phyloP scores from a whole-genome alignment of 495 filamentous ascomycete species.

The Aspergillus saccharolyticus region DNA sequence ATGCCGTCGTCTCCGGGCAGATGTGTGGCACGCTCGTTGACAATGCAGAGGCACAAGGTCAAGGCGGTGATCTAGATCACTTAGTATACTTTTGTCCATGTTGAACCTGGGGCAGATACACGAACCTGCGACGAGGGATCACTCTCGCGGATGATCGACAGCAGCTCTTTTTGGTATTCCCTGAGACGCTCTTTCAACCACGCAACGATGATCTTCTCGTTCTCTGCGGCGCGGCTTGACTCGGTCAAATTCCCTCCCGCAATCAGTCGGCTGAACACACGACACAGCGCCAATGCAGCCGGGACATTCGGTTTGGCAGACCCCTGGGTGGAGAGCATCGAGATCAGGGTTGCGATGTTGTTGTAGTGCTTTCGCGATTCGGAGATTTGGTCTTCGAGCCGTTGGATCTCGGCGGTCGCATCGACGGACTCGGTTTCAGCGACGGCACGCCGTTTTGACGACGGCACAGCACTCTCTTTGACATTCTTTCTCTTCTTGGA shows the following conservation, averaged over 20 bases:
- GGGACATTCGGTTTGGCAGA: conserved; percentile 44
- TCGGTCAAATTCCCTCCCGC: conserved; percentile 66
- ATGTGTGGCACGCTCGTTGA: conserved; percentile 70
- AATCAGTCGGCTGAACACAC: conserved; percentile 82
- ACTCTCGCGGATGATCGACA: conserved; percentile 50
- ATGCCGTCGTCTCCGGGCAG: conserved; percentile 53
- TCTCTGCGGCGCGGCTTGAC: conserved; percentile 57
- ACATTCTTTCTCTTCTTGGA: conserved; percentile 42
- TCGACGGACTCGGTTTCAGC: conserved; percentile 42
- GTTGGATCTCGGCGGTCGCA: conserved; percentile 53
- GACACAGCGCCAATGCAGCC: conserved; percentile 76
- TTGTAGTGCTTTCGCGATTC: conserved; percentile 89
- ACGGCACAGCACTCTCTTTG: conserved; percentile 32
- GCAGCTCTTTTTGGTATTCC: conserved; percentile 59
- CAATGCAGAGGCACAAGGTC: conserved; percentile 72
- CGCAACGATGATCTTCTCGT: conserved; percentile 64
- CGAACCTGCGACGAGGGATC: conserved; percentile 42
- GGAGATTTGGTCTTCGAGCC: conserved; percentile 71
- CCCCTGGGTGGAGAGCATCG: conserved; percentile 48
- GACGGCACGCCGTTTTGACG: conserved; percentile 44
- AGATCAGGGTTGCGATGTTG: conserved; percentile 73
- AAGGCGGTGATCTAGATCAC: conserved; percentile 53
- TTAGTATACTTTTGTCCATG: conserved; percentile 17
- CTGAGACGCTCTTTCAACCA: conserved; percentile 75
- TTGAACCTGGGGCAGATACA: conserved; percentile 4